These are phyloP conservation scores for Corchorus olitorius DNA, from an alignment of 345 rosid genomes.

Conservation along the genomic window DNA sequence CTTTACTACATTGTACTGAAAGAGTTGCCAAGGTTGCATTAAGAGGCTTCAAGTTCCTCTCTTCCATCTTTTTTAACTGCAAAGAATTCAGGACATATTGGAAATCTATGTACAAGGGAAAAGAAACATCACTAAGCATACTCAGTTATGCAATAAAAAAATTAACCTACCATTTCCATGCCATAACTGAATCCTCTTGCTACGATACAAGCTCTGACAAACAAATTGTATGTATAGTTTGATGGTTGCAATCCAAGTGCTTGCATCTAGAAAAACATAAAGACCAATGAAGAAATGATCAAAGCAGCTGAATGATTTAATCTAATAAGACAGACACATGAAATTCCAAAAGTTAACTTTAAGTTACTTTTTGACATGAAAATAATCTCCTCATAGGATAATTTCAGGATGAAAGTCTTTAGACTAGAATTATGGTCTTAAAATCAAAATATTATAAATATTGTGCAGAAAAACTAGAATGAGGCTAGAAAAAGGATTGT, in stretches of 20 bases:
- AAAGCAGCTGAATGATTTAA: background rate
- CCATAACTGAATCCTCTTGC: slow-evolving; percentile 49
- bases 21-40: slow-evolving; percentile 64
- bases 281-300: background rate
- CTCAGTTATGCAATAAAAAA: slow-evolving; percentile 6
- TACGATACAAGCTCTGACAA: slow-evolving; percentile 60
- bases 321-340: background rate
- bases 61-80: slow-evolving; percentile 73
- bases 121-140: slow-evolving; percentile 15
- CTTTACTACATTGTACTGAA: slow-evolving; percentile 64
- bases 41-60: slow-evolving; percentile 63
- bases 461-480: background rate
- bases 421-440: slow-evolving; percentile 3
- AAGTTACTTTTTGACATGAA: background rate
- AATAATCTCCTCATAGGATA: background rate
- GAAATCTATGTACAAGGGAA: background rate
- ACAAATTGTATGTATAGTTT: slow-evolving; percentile 60
- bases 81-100: slow-evolving; percentile 18
- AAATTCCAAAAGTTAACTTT: background rate
- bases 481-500: background rate
- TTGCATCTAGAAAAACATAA: slow-evolving; percentile 62
- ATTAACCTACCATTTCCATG: slow-evolving; percentile 57
- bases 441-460: slow-evolving; percentile 11
- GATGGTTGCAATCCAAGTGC: slow-evolving; percentile 74
- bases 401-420: slow-evolving; percentile 6